Conservation (phyloP, 306 rosid species). For the Styphnolobium japonicum region DNA sequence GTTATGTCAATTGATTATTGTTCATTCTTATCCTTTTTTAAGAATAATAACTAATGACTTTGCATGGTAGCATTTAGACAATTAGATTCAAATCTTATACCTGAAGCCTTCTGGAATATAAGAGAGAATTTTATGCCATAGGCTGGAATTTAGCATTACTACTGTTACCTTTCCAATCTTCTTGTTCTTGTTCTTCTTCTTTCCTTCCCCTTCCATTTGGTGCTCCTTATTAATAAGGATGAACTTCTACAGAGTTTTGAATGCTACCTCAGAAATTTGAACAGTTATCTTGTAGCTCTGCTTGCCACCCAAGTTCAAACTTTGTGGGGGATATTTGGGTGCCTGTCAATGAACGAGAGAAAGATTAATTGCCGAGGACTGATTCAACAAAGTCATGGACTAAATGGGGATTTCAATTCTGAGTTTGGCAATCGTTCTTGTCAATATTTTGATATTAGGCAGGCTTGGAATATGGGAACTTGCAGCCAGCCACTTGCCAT, state of each 20-base stretch:
- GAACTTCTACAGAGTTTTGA: slow-evolving; percentile 8
- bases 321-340: background rate
- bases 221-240: slow-evolving; percentile 1
- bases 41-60: slow-evolving; percentile 25
- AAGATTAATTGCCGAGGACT: slow-evolving; percentile 40
- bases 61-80: slow-evolving; percentile 37
- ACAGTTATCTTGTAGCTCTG: background rate
- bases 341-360: slow-evolving; percentile 50
- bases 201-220: background rate
- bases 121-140: slow-evolving; percentile 32
- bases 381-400: slow-evolving; percentile 41
- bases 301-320: background rate
- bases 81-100: slow-evolving; percentile 45
- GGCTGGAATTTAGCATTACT: slow-evolving; percentile 24
- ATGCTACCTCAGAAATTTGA: slow-evolving; percentile 13
- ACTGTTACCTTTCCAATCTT: slow-evolving; percentile 26
- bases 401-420: slow-evolving; percentile 33
- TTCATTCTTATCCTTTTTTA: slow-evolving; percentile 37
- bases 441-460: slow-evolving; percentile 33
- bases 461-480: slow-evolving; percentile 45
- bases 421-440: slow-evolving; percentile 33
- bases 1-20: slow-evolving; percentile 40
- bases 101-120: slow-evolving; percentile 40
- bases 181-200: slow-evolving; percentile 4
- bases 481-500: slow-evolving; percentile 39